Conservation (phyloP, 148 eudicot species). For the Chenopodium berlandieri region DNA sequence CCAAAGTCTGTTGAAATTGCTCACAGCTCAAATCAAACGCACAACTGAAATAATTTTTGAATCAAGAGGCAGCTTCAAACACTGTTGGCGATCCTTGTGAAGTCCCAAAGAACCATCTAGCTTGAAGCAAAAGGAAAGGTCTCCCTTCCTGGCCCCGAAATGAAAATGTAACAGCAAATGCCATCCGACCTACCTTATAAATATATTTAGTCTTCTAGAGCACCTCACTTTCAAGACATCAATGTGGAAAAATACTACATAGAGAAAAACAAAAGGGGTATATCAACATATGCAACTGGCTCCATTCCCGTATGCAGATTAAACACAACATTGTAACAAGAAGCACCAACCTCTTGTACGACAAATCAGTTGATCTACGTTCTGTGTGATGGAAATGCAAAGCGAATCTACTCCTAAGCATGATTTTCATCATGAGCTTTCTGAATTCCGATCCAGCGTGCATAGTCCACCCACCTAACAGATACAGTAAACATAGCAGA, state of each 20-base stretch:
- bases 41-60: background rate
- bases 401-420: slow-evolving; percentile 16
- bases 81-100: slow-evolving; percentile 12
- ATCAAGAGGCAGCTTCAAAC: slow-evolving; percentile 5
- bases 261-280: background rate
- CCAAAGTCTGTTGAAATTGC: slow-evolving; percentile 11
- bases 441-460: slow-evolving; percentile 74
- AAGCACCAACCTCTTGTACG: slow-evolving; percentile 17
- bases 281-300: background rate
- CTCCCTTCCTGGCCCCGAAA: too few relatives aligned
- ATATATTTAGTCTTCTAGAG: background rate
- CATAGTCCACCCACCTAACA: slow-evolving; percentile 96
- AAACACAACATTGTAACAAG: background rate
- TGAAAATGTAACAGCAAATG: background rate
- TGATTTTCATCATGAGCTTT: slow-evolving; percentile 51
- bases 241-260: background rate
- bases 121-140: too few relatives aligned
- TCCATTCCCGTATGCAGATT: background rate
- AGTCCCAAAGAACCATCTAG: background rate
- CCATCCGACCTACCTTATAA: background rate
- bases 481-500: background rate
- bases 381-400: slow-evolving; percentile 4
- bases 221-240: background rate
- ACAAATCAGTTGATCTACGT: slow-evolving; percentile 11
- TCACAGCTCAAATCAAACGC: background rate